Base-by-base conservation (phyloP, 306 rosid genomes). In the Ochetophila trinervis region DNA sequence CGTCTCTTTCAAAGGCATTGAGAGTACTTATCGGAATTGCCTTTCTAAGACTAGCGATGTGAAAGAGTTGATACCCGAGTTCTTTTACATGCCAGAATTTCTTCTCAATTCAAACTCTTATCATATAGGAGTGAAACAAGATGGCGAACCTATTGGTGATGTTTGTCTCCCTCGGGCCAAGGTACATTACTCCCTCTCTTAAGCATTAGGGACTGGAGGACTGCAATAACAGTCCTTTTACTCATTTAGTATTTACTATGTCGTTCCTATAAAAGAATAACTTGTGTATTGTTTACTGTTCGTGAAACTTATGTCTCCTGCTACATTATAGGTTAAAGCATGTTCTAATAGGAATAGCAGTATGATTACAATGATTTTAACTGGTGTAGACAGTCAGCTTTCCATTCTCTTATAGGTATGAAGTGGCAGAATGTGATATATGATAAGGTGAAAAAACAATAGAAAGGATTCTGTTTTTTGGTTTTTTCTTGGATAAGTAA, bases 1-100 rank as follows among this genome's bases (percentile, higher is more conserved):
- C 86, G 98, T 24, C 96, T 93, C 47, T 93, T 93, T 73, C 97
- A 93, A 79, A 86, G n/a, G 98, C 64, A 67, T 93, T 53, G 97
- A 90, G 78, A 83, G 75, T 66, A 93, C 97, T 32, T 89, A 84
- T 75, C 84, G 77, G 65, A 93, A 90, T 70, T 89, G 97, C 79
- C 93, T 87, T 76, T 84, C 97, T 57, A 93, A 93, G 70, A 87
- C 98, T 22, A 87, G 97, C 83, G 98, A 93, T 76, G 98, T 93
- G 79, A 93, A 93, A 86, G 98, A 93, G 83, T 77, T 93, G 77
- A 87, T 93, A 69, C 98, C 98, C 10, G 98, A 93, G 86, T 93
- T 89, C 87, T 93, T 84, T 87, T 93, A 87, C 84, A 57, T 89
- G 94, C 96, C 98, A 14, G 98, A 93, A 75, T 84, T 93, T 71